These are phyloP conservation scores for Diplodia scrobiculata DNA, from an alignment of 2,329 filamentous ascomycete species.

Conservation along the genomic window DNA sequence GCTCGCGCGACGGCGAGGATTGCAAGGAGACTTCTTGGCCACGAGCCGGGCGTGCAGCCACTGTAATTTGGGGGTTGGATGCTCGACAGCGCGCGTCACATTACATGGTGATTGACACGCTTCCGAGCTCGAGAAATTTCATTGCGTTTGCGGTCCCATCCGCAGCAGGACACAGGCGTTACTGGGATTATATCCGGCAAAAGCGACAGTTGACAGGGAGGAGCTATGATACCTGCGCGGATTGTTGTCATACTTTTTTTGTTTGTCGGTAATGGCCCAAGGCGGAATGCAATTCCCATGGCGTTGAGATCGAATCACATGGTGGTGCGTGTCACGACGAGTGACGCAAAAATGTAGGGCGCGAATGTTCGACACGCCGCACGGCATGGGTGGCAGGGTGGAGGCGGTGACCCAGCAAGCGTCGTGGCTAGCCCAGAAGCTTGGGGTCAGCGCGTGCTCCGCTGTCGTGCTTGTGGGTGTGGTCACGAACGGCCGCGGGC, in stretches of 20 bases:
- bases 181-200: constrained; percentile 24
- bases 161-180: constrained; percentile 22
- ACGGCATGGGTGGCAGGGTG: constrained; percentile 3
- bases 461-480: constrained; percentile 5
- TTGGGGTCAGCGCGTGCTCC: background rate
- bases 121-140: background rate
- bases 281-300: constrained; percentile 17
- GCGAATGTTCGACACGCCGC: constrained; percentile 5
- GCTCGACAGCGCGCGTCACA: constrained; percentile 20
- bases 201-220: constrained; percentile 14
- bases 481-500: constrained; percentile 7
- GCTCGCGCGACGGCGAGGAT: constrained; percentile 3
- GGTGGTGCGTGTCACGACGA: constrained; percentile 13
- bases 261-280: constrained; percentile 4
- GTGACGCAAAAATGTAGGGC: background rate
- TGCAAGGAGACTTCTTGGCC: background rate
- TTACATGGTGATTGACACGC: background rate
- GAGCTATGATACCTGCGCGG: constrained; percentile 19
- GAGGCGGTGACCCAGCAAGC: constrained; percentile 17
- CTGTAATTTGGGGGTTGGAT: constrained; percentile 20
- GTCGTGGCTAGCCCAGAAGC: constrained; percentile 18
- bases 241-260: constrained; percentile 17
- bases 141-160: constrained; percentile 9
- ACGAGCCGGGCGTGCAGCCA: background rate
- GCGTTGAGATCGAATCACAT: constrained; percentile 16